A percentile compares a stretch with the other conserved stretches of the same genome.
phyloP scores from a whole-genome alignment of 2,329 filamentous ascomycete species.

The Onygena corvina region DNA sequence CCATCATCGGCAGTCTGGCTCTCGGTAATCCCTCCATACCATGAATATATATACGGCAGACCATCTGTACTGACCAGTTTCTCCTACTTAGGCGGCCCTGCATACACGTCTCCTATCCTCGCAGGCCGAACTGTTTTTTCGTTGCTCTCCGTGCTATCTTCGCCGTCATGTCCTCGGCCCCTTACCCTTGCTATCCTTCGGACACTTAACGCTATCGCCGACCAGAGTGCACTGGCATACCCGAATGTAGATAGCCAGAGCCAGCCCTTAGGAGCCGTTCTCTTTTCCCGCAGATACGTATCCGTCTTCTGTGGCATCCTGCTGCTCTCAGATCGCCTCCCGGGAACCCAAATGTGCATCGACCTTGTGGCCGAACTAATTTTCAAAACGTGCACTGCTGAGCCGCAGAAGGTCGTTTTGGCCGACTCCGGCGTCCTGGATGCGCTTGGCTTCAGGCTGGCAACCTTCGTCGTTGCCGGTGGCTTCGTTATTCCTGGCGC shows the following conservation, averaged over 20 bases:
- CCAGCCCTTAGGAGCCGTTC: slow-evolving; percentile 46
- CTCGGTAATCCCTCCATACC: slow-evolving; percentile 46
- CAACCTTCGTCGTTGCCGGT: slow-evolving; percentile 54
- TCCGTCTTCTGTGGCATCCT: slow-evolving; percentile 55
- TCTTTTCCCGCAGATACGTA: slow-evolving; percentile 54
- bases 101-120: slow-evolving; percentile 64
- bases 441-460: slow-evolving; percentile 61
- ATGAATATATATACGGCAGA: too few relatives aligned
- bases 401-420: slow-evolving; percentile 58
- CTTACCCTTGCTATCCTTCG: slow-evolving; percentile 63
- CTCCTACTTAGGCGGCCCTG: slow-evolving; percentile 52
- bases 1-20: slow-evolving; percentile 74
- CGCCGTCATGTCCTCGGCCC: slow-evolving; percentile 49
- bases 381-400: slow-evolving; percentile 54
- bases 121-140: slow-evolving; percentile 54
- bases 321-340: slow-evolving; percentile 42
- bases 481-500: slow-evolving; percentile 58
- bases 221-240: slow-evolving; percentile 48
- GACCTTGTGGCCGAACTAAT: slow-evolving; percentile 39
- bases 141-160: slow-evolving; percentile 60
- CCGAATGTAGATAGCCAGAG: slow-evolving; percentile 34
- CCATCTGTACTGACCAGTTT: background rate
- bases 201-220: slow-evolving; percentile 58
- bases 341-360: slow-evolving; percentile 42
- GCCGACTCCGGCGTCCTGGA: slow-evolving; percentile 65